Percentiles rank a stretch among this genome's conserved stretches.
Conservation (phyloP, 2,329 filamentous ascomycete genomes). For the Magnaporthiopsis rhizophila region DNA sequence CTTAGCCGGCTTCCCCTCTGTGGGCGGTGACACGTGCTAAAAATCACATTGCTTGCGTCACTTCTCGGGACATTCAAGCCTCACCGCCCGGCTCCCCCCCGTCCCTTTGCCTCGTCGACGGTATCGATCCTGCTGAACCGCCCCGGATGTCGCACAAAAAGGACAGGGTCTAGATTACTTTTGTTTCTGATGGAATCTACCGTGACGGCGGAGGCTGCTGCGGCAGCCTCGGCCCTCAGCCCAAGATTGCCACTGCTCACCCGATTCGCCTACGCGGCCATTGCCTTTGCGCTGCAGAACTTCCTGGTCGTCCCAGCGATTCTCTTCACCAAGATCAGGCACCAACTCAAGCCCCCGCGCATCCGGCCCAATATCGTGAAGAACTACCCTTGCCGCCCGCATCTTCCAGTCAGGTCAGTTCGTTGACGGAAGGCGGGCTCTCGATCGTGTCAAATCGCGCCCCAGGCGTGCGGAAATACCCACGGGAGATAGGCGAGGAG, state of each 20-base stretch:
- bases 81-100: neutral
- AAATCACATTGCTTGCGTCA: neutral
- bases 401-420: conserved; percentile 5
- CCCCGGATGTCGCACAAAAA: neutral
- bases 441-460: neutral
- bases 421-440: neutral
- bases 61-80: neutral
- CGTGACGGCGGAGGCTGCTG: neutral
- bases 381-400: neutral
- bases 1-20: neutral
- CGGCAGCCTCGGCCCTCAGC: neutral
- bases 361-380: conserved; percentile 4
- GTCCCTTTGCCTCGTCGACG: neutral
- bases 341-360: neutral
- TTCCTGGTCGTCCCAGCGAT: neutral
- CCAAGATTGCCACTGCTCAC: neutral
- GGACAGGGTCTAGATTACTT: neutral
- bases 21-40: neutral
- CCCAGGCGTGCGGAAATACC: neutral
- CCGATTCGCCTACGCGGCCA: neutral
- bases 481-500: neutral
- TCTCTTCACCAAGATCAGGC: neutral
- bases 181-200: neutral
- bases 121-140: neutral
- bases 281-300: neutral